Evolutionary conservation across 345 rosid species (phyloP).

Genomic region (Camelina sativa): DNA sequence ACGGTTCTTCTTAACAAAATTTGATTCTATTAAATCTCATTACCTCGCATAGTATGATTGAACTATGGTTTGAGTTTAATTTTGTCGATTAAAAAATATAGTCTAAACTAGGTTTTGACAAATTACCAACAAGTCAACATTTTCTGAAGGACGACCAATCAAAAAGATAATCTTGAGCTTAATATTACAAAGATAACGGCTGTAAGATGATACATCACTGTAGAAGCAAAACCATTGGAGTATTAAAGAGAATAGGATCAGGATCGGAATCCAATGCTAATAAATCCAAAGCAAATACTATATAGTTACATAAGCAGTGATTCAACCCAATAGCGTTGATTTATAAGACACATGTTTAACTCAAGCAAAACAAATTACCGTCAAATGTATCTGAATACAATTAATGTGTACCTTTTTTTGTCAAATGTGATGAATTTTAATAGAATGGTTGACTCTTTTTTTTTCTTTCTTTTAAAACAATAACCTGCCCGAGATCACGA

Average conservation of each 20-base stretch:
- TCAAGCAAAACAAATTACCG: not conserved
- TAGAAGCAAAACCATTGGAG: not conserved
- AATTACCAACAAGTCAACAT: not conserved
- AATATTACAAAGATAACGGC: not conserved
- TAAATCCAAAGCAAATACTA: slow-evolving; percentile 11
- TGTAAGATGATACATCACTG: not conserved
- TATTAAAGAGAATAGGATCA: not conserved
- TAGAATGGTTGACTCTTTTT: not conserved
- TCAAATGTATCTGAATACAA: not conserved
- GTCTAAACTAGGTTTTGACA: not conserved
- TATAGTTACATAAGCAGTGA: not conserved
- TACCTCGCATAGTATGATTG: too few species aligned
- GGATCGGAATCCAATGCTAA: slow-evolving; percentile 19
- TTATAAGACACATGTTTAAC: slow-evolving; percentile 3
- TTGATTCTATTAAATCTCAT: too few species aligned
- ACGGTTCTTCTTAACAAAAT: too few species aligned
- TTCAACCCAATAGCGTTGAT: slow-evolving; percentile 12
- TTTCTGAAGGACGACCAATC: not conserved
- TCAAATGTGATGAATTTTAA: not conserved
- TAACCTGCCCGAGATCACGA: not conserved
- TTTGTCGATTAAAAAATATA: not conserved
- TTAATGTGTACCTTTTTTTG: slow-evolving; percentile 10
- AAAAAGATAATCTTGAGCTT: not conserved
- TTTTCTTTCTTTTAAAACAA: not conserved
- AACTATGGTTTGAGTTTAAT: too few species aligned